A percentile compares a stretch with the other conserved stretches of the same genome.
phyloP scores from a whole-genome alignment of 441 rosid species.

The Syzygium malaccense region DNA sequence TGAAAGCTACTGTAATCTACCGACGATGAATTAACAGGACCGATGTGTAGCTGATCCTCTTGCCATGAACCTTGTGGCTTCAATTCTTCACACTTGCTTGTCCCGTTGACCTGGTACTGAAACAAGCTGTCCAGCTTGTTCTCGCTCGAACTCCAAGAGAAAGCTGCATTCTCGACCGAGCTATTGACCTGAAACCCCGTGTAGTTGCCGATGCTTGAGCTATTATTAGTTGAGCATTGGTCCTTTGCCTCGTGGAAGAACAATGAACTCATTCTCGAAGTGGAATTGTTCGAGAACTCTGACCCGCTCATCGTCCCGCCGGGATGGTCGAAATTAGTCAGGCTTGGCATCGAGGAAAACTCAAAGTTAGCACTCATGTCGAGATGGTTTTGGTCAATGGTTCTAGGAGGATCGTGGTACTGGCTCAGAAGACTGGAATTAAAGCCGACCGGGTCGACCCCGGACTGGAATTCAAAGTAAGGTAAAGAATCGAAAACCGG shows the following conservation, averaged over 20 bases:
- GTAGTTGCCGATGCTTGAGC: slow-evolving; percentile 39
- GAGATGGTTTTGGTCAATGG: slow-evolving; percentile 18
- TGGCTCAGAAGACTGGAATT: slow-evolving; percentile 7
- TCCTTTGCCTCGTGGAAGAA: slow-evolving; percentile 31
- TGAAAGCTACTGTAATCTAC: slow-evolving; percentile 42
- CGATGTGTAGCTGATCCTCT: slow-evolving; percentile 13
- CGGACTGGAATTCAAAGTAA: slow-evolving; percentile 22
- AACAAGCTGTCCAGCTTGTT: slow-evolving; percentile 14
- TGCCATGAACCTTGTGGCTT: slow-evolving; percentile 27
- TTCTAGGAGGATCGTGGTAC: slow-evolving; percentile 9
- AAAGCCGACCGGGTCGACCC: slow-evolving; percentile 10
- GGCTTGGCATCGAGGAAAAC: slow-evolving; percentile 39
- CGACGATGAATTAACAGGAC: slow-evolving; percentile 12
- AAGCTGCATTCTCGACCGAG: slow-evolving; percentile 18
- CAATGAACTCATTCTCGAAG: slow-evolving; percentile 26
- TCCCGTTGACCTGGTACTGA: slow-evolving; percentile 25
- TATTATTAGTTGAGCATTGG: slow-evolving; percentile 31
- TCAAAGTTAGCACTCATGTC: slow-evolving; percentile 19
- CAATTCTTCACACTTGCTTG: slow-evolving; percentile 27
- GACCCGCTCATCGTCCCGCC: slow-evolving; percentile 20
- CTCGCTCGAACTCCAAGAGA: slow-evolving; percentile 26
- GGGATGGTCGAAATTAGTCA: slow-evolving; percentile 26
- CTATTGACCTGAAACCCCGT: slow-evolving; percentile 25
- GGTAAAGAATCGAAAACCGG: slow-evolving; percentile 27
- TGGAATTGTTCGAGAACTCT: slow-evolving; percentile 41